Evolutionary conservation across 345 rosid species (phyloP), one percentile per base, ranked within the genome.

Genomic region (Camelina laxa): DNA sequence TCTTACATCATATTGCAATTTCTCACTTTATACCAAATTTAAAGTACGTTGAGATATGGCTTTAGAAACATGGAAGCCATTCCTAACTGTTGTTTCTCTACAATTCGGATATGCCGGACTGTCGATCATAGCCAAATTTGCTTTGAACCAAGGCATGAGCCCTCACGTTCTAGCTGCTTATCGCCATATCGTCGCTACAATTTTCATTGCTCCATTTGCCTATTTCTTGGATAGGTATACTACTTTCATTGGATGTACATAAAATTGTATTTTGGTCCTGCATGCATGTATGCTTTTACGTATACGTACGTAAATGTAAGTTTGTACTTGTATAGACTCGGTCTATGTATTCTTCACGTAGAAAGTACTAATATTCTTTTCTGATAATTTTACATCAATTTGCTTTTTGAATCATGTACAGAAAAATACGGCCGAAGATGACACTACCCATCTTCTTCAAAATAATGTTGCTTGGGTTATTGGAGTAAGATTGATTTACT

Each of bases 341-440:
- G 48, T 44, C 21, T 47, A 15, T 19, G 60, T 60, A 49, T 35
- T n/a, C 38, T 48, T 48, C n/a, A 27, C 55, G 24, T 11, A 17
- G 16, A 49, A 10, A n/a, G 1, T 8, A 16, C 7, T 10, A 11
- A 61, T 22, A 22, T 41, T 11, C 15, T 39, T 30, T 60, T 30
- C 27, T 53, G 31, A 74, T 21, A 6, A 30, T 19, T 14, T 60
- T 48, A 22, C 67, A 61, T 54, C 10, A 64, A 31, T 44, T 44
- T 77, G 24, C 3, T 53, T 44, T 58, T 47, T 3, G 9, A 60
- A 56, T 17, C 2, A 49, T 79, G 67, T 35, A 36, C 91, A 94
- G 98, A 80, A 89, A 89, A 80, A 75, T 67, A 33, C 82, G 95
- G 78, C 96, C 97, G 17, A 91, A 89, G 82, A 85, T 94, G 95